Percentiles rank a stretch among this genome's conserved stretches.
phyloP scores from a whole-genome alignment of 768 basidiomycete genomes.

The Brasilioporus rufonigricans region DNA sequence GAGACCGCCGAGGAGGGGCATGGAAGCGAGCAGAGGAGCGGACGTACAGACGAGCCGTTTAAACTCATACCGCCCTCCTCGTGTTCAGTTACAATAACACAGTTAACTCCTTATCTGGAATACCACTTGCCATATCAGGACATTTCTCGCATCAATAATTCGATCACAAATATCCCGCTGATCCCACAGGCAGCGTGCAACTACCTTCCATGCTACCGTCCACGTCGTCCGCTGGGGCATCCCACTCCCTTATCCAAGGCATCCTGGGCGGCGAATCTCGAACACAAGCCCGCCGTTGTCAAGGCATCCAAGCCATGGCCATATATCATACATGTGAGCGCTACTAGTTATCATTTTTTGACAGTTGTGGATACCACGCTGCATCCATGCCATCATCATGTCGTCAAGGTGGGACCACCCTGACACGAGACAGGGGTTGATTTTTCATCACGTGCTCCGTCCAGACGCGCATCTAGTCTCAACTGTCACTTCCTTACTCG shows the following conservation, averaged over 20 bases:
- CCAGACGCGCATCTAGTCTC: neutral
- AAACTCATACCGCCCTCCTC: conserved; percentile 6
- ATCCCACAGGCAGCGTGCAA: too few species aligned
- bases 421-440: conserved; percentile 7
- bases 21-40: conserved; percentile 5
- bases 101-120: conserved; percentile 15
- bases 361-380: neutral
- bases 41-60: neutral
- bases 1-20: conserved; percentile 31
- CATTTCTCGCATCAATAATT: too few species aligned
- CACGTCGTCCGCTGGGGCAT: too few species aligned
- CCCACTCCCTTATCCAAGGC: too few species aligned
- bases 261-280: too few species aligned
- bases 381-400: neutral
- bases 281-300: too few species aligned
- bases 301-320: too few species aligned
- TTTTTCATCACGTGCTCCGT: conserved; percentile 14
- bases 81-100: neutral
- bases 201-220: too few species aligned
- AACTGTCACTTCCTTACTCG: neutral
- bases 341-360: neutral
- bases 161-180: too few species aligned
- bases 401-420: neutral
- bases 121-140: neutral
- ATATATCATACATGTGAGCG: neutral